Evolutionary conservation across 805 yeast genomes (phyloP).

Genomic region (Ogataea nakhonphanomensis): DNA sequence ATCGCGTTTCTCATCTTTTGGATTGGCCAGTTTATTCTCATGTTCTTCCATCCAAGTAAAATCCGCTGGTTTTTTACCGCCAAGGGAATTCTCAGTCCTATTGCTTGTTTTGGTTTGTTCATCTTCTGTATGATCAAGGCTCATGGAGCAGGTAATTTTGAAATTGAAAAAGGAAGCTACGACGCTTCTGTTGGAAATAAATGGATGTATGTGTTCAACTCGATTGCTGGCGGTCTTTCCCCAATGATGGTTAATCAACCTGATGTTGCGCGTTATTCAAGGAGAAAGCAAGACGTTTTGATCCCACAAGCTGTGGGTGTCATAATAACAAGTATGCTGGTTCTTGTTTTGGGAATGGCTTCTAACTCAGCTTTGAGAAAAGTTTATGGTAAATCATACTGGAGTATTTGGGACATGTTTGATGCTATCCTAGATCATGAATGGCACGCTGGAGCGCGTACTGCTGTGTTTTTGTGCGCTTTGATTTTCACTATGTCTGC

Average conservation of each 20-base stretch:
- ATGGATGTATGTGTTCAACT: constrained; percentile 23
- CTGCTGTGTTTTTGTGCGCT: constrained; percentile 25
- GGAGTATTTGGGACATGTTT: constrained; percentile 31
- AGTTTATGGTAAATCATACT: constrained; percentile 24
- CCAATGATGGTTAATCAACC: constrained; percentile 31
- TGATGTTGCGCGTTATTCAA: constrained; percentile 28
- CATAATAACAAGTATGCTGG: constrained; percentile 17
- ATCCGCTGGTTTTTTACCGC: constrained; percentile 20
- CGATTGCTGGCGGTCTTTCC: constrained; percentile 25
- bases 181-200: constrained; percentile 13
- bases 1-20: constrained; percentile 21
- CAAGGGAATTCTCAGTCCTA: constrained; percentile 19
- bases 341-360: constrained; percentile 21
- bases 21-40: constrained; percentile 22
- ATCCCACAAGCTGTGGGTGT: constrained; percentile 21
- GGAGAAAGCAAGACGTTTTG: constrained; percentile 14
- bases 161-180: constrained; percentile 12
- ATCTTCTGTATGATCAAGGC: constrained; percentile 22
- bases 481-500: constrained; percentile 22
- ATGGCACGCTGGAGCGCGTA: constrained; percentile 28
- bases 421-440: constrained; percentile 28
- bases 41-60: constrained; percentile 20
- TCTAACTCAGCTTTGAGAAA: constrained; percentile 15
- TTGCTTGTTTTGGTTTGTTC: constrained; percentile 21
- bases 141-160: constrained; percentile 19